Conservation (phyloP, 192 early-diverging fungal species). For the Umbelopsis sp. region DNA sequence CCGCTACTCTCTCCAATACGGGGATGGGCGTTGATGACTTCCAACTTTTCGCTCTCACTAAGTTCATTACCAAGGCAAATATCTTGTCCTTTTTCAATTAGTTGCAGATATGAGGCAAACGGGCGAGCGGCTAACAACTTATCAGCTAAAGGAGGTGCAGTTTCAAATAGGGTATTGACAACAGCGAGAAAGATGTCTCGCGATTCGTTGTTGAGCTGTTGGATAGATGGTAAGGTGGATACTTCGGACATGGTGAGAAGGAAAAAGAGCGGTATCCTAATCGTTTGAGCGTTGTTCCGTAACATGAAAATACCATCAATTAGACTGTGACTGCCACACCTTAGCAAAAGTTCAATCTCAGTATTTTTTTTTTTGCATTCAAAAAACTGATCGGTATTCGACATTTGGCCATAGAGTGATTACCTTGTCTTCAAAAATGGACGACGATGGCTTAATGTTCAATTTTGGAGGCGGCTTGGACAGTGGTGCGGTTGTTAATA, state of each 20-base stretch:
- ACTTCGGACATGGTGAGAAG: conserved; percentile 24
- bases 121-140: conserved; percentile 71
- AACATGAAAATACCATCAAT: not conserved
- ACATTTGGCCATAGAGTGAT: not conserved
- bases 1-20: conserved; percentile 77
- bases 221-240: conserved; percentile 61
- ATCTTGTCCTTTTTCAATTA: conserved; percentile 62
- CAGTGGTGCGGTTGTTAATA: conserved; percentile 22
- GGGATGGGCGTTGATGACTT: conserved; percentile 89
- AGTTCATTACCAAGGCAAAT: conserved; percentile 53
- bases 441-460: conserved; percentile 72
- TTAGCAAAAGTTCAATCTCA: not conserved
- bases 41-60: conserved; percentile 65
- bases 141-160: conserved; percentile 78
- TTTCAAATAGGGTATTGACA: conserved; percentile 81
- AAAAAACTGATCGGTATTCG: not conserved
- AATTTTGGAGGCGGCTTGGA: conserved; percentile 55
- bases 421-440: conserved; percentile 42
- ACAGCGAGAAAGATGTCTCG: conserved; percentile 55
- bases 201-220: conserved; percentile 61
- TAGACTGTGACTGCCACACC: not conserved
- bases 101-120: conserved; percentile 64
- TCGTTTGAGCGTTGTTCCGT: not conserved
- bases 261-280: conserved; percentile 21
- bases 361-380: not conserved